A percentile compares a stretch with the other conserved stretches of the same genome.
Conservation (phyloP, 257 asterid species). For the Catharanthus roseus region DNA sequence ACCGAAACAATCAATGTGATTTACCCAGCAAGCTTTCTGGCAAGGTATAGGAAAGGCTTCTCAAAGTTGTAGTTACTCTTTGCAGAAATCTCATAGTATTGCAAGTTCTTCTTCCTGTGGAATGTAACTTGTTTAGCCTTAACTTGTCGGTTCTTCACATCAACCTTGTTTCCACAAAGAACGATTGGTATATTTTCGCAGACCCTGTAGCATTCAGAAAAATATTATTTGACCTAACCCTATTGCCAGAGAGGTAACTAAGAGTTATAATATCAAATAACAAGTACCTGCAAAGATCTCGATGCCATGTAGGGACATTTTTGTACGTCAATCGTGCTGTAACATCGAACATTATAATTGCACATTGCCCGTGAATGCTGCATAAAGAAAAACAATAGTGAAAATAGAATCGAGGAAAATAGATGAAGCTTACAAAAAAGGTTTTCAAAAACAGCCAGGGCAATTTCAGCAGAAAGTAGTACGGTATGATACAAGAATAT, state of each 20-base stretch:
- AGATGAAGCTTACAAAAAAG: too few species aligned
- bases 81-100: constrained; percentile 31
- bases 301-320: constrained; percentile 84
- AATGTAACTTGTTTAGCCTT: constrained; percentile 13
- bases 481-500: neutral
- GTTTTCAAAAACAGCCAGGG: neutral
- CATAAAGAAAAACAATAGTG: neutral
- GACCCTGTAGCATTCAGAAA: constrained; percentile 7
- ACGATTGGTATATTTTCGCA: constrained; percentile 13
- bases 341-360: constrained; percentile 77
- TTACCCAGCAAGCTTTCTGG: constrained; percentile 13
- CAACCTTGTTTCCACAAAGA: constrained; percentile 15
- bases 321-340: constrained; percentile 78
- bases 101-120: constrained; percentile 13
- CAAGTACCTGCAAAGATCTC: constrained; percentile 66
- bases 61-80: constrained; percentile 83
- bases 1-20: neutral
- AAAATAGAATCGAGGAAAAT: neutral
- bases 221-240: neutral
- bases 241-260: neutral
- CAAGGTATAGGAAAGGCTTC: constrained; percentile 42
- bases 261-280: neutral
- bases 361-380: constrained; percentile 86
- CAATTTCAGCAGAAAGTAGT: neutral
- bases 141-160: constrained; percentile 11